These are phyloP conservation scores for Talaromyces liani DNA, from an alignment of 495 filamentous ascomycete species.

Conservation along the genomic window DNA sequence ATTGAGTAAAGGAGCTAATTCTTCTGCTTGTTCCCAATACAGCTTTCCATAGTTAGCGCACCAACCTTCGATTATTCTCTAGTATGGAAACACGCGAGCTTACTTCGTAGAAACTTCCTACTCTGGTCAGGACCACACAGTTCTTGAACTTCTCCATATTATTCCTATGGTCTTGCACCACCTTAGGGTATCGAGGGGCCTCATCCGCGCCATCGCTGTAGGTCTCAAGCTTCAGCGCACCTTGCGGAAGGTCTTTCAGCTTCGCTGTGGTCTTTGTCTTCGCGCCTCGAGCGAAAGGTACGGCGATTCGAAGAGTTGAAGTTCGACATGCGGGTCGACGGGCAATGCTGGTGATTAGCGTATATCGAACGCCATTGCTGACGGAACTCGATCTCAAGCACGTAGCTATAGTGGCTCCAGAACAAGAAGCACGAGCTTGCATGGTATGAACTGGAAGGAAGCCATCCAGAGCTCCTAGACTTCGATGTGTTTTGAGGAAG, in stretches of 20 bases:
- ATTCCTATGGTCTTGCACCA: slow-evolving; percentile 79
- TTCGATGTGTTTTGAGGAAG: neutral
- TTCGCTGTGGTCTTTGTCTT: slow-evolving; percentile 50
- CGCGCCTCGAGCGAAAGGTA: slow-evolving; percentile 24
- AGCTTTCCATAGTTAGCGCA: slow-evolving; percentile 36
- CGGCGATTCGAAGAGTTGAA: slow-evolving; percentile 4
- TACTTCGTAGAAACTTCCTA: slow-evolving; percentile 92
- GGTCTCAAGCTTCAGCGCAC: slow-evolving; percentile 38
- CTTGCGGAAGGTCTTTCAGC: slow-evolving; percentile 61
- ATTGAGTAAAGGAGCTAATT: slow-evolving; percentile 77
- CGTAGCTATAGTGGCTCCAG: neutral
- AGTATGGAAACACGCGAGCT: neutral
- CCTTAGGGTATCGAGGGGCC: slow-evolving; percentile 68
- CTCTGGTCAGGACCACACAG: slow-evolving; percentile 81
- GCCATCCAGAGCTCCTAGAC: neutral
- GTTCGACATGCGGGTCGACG: slow-evolving; percentile 14
- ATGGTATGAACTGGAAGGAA: neutral
- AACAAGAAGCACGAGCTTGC: slow-evolving; percentile 4
- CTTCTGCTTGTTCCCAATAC: slow-evolving; percentile 89
- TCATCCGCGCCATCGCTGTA: slow-evolving; percentile 40
- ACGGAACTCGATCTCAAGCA: slow-evolving; percentile 9
- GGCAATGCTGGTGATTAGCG: slow-evolving; percentile 29
- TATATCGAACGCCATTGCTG: slow-evolving; percentile 16
- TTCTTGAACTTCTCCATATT: slow-evolving; percentile 88
- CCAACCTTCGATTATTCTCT: neutral